Evolutionary conservation across 1,284 basidiomycete species (phyloP), one percentile per base, ranked within the genome.

Genomic region (Tilletia horrida): DNA sequence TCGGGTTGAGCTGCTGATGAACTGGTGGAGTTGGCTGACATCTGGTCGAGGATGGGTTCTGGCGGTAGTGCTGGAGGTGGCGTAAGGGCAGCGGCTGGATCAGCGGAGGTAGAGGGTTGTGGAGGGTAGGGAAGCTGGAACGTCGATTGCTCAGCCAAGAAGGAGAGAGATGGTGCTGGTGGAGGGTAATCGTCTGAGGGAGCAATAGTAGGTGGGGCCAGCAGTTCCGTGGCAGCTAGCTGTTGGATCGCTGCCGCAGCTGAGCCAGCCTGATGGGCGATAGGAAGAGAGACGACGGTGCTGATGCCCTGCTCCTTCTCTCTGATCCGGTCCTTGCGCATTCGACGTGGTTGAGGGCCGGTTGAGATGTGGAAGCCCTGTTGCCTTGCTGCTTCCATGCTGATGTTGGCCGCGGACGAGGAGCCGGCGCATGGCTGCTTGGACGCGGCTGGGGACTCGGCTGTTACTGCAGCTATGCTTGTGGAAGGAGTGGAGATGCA

Each of bases 341-440:
- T 40, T 18, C 55, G 55, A 13, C 55, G 55, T 13, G 55, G 55
- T 29, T 59, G 55, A 3, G 55, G 55, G 8, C 55, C 55, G 18
- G 55, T 59, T 13, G 55, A 59, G 55, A 59, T 59, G 2, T 18
- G 18, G 31, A 31, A 59, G 27, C 55, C 55, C 9, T 29, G 55
- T 35, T 40, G 55, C 23, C 27, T 29, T 18, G 47, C 52, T n/a
- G 35, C 52, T 45, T 44, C 62, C 1, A 63, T 25, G 42, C 45
- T 27, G 50, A 55, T 23, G 11, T 55, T 62, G 27, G 61, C 35
- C 35, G 35, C 3, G 18, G 35, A 62, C 6, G 16, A 40, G 35
- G 42, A 40, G 61, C 31, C 7, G 61, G 27, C 23, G 29, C 1
- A 21, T 14, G 9, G 65, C 48, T 14, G 65, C 48, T 14, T 27